A percentile compares a stretch with the other conserved stretches of the same genome.
Conservation (phyloP, 306 rosid genomes). For the Acacia melanoxylon region DNA sequence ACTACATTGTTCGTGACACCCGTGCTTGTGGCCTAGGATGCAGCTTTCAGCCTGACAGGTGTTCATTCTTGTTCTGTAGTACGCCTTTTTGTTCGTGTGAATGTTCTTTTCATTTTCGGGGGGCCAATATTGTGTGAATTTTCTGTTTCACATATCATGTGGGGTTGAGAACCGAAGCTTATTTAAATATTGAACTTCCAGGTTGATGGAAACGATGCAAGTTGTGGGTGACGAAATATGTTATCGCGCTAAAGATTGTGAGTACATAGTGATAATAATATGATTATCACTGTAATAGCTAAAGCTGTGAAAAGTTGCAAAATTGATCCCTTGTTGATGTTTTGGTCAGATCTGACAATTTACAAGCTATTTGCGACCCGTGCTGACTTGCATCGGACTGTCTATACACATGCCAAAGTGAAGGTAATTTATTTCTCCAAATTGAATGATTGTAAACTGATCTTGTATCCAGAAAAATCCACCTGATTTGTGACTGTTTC, state of each 20-base stretch:
- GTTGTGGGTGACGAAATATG: conserved; percentile 65
- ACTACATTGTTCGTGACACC: conserved; percentile 82
- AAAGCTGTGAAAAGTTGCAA: conserved; percentile 22
- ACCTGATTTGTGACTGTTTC: conserved; percentile 13
- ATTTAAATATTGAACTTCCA: conserved; percentile 20
- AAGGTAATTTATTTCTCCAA: conserved; percentile 48
- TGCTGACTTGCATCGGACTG: conserved; percentile 89
- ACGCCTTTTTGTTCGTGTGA: conserved; percentile 21
- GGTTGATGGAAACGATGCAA: conserved; percentile 48
- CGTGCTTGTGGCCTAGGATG: conserved; percentile 92
- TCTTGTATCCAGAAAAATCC: conserved; percentile 1
- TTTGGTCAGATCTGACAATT: conserved; percentile 69
- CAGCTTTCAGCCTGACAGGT: conserved; percentile 82
- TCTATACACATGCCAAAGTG: conserved; percentile 87
- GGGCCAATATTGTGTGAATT: not conserved
- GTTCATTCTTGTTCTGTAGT: conserved; percentile 9
- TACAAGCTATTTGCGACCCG: conserved; percentile 85
- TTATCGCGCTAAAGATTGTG: conserved; percentile 78
- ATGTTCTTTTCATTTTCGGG: not conserved
- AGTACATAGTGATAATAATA: conserved; percentile 41
- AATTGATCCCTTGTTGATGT: conserved; percentile 31
- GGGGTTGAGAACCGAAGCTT: conserved; percentile 16
- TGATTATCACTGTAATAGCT: conserved; percentile 11
- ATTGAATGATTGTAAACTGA: not conserved
- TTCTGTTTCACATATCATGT: conserved; percentile 23